Percentiles rank a stretch among this genome's conserved stretches.
phyloP scores from a whole-genome alignment of 2,329 filamentous ascomycete genomes.

The Diplocarpon rosae region DNA sequence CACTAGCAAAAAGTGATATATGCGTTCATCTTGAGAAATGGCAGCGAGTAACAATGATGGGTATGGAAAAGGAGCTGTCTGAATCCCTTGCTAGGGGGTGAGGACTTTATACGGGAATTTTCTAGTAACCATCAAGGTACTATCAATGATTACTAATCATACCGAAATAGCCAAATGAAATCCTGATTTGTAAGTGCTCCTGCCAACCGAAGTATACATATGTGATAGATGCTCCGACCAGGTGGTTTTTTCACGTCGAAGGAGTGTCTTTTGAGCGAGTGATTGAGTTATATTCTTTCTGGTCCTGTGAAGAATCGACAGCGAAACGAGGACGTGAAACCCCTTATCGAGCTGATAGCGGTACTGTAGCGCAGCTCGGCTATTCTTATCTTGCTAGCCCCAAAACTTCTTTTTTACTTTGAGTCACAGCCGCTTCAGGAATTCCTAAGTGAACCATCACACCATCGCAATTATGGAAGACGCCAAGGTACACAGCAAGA shows the following conservation, averaged over 20 bases:
- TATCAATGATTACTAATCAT: neutral
- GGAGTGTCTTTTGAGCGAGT: too few relatives aligned
- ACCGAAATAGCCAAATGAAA: neutral
- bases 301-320: too few relatives aligned
- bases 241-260: too few relatives aligned
- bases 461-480: slow-evolving; percentile 16
- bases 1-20: too few relatives aligned
- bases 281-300: too few relatives aligned
- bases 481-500: slow-evolving; percentile 23
- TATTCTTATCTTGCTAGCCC: slow-evolving; percentile 7
- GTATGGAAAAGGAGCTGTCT: neutral
- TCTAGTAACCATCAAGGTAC: neutral
- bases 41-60: too few relatives aligned
- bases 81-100: neutral
- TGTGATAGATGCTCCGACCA: too few relatives aligned
- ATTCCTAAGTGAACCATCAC: neutral
- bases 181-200: neutral
- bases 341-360: too few relatives aligned
- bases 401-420: slow-evolving; percentile 8
- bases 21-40: too few relatives aligned
- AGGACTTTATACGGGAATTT: neutral
- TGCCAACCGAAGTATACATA: neutral
- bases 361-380: slow-evolving; percentile 9
- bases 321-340: too few relatives aligned
- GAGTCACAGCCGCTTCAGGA: neutral